Base-by-base conservation (phyloP, 225 moss, liverwort and hornwort species). In the Takakia lepidozioides region DNA sequence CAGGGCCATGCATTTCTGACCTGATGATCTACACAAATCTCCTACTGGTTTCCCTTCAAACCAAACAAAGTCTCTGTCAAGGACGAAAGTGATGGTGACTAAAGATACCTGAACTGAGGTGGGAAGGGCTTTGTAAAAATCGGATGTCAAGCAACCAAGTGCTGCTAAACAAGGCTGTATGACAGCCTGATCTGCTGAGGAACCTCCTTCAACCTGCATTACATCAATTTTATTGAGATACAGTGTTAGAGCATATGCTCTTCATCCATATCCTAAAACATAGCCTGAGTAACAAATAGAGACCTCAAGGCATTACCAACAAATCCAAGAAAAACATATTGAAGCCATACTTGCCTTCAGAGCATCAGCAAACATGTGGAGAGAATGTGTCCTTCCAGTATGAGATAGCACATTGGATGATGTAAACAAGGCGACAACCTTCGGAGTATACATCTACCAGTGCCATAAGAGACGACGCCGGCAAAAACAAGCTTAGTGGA, bases 121-220 rank as follows among this genome's bases (percentile, higher is more conserved):
- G 28, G 58, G 49, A 26, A 91, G 75, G 44, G 63, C 52, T 40
- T 52, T 48, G 43, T 73, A 87, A 51, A 98, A 83, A 8, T 78
- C 83, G 29, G 66, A 48, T 26, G 78, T 82, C 63, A 98, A 52
- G 74, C 91, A 81, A 52, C 68, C 67, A 4, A 98, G 64, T 46
- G 83, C 85, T 39, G 75, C 68, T 51, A 63, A 39, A 67, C 91
- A 87, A 60, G 98, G 98, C 30, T 67, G 83, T 40, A 74, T 52
- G 34, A 91, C 85, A 41, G 85, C 98, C 49, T 68, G 38, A 54
- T 98, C 98, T 29, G 49, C 60, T 48, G 64, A 39, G 7, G 83
- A 87, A 40, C 87, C 98, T 59, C 72, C 82, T 15, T 85, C 75
- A 40, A 90, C 64, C 92, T 92, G 65, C 45, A 59, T 16, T 30